Evolutionary conservation across 768 basidiomycete species (phyloP).

Genomic region (Cystobasidium ongulense): DNA sequence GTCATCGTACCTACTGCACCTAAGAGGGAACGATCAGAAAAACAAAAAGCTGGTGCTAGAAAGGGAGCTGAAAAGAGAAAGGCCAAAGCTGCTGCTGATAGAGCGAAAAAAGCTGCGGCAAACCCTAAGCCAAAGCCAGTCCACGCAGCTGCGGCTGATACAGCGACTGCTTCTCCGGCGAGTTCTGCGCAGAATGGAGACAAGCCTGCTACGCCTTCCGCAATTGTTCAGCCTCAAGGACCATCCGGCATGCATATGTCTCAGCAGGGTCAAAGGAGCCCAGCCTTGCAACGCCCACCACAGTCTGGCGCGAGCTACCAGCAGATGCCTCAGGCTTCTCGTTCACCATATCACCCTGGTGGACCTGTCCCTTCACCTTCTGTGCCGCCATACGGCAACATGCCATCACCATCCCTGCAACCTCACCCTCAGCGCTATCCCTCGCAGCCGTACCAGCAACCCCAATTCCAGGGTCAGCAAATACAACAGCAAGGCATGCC

Average conservation of each 20-base stretch:
- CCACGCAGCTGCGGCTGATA: neutral
- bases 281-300: neutral
- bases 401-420: neutral
- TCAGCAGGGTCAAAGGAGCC: neutral
- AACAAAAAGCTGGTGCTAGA: conserved; percentile 16
- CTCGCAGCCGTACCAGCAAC: neutral
- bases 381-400: neutral
- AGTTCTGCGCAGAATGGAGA: neutral
- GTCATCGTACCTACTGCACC: neutral
- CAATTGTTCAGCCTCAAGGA: neutral
- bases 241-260: neutral
- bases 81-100: neutral
- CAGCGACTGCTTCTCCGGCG: neutral
- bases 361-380: neutral
- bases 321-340: neutral
- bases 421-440: neutral
- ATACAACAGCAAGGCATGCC: neutral
- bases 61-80: conserved; percentile 25
- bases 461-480: neutral
- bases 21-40: conserved; percentile 16
- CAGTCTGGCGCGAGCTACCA: neutral
- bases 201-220: neutral
- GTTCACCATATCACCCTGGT: neutral
- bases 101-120: conserved; percentile 2
- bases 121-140: neutral